Evolutionary conservation across 345 rosid genomes (phyloP).

Genomic region (Draba incana): DNA sequence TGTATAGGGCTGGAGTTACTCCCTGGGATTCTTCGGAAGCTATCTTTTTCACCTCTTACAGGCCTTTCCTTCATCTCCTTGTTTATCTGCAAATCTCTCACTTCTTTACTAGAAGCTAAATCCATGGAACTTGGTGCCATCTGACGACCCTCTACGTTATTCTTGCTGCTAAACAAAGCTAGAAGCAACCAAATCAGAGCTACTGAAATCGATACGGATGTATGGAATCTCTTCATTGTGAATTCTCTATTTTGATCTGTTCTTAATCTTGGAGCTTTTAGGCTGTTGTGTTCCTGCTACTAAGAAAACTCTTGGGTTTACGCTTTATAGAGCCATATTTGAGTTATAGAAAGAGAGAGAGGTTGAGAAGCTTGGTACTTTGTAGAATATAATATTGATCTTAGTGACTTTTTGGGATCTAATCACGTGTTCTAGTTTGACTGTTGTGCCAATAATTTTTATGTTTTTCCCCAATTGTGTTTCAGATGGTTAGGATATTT

Average conservation of each 20-base stretch:
- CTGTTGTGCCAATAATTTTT: constrained; percentile 35
- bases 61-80: constrained; percentile 41
- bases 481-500: constrained; percentile 22
- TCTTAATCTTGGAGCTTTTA: constrained; percentile 14
- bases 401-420: constrained; percentile 38
- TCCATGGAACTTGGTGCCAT: constrained; percentile 32
- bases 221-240: constrained; percentile 54
- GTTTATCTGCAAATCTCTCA: constrained; percentile 45
- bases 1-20: constrained; percentile 69
- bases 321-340: constrained; percentile 14
- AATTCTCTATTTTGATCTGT: constrained; percentile 30
- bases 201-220: constrained; percentile 41
- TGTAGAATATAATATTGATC: constrained; percentile 34
- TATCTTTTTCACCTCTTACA: constrained; percentile 49
- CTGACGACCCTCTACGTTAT: constrained; percentile 52
- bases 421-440: constrained; percentile 44
- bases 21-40: constrained; percentile 73
- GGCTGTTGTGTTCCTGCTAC: constrained; percentile 25
- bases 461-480: constrained; percentile 20
- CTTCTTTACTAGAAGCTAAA: constrained; percentile 37
- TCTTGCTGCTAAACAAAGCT: constrained; percentile 42
- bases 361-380: constrained; percentile 30
- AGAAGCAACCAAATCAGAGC: constrained; percentile 49
- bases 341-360: constrained; percentile 21
- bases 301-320: constrained; percentile 8